Conservation (phyloP, 2,329 filamentous ascomycete species). For the Fonsecaea pugnacius region DNA sequence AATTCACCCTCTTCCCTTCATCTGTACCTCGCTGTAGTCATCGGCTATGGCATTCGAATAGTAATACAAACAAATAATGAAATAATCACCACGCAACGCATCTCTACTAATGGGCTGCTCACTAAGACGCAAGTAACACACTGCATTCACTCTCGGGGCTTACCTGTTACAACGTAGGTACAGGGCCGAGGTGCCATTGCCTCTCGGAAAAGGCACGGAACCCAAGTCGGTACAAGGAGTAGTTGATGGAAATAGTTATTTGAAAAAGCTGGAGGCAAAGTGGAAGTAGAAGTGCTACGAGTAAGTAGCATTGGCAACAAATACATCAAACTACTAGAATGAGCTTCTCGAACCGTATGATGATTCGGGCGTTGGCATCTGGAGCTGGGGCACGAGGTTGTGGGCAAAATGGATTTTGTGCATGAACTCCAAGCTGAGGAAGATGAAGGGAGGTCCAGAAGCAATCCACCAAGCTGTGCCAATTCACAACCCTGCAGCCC, state of each 20-base stretch:
- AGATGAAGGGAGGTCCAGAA: conserved; percentile 19
- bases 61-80: conserved; percentile 21
- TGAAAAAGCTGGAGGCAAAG: conserved; percentile 1
- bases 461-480: conserved; percentile 8
- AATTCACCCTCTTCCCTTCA: neutral
- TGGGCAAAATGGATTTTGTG: conserved; percentile 15
- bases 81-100: conserved; percentile 2
- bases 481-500: conserved; percentile 9
- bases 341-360: neutral
- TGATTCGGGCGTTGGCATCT: neutral
- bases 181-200: conserved; percentile 5
- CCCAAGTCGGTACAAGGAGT: neutral
- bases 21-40: neutral
- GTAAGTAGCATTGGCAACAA: neutral
- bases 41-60: conserved; percentile 12
- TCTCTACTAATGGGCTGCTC: neutral
- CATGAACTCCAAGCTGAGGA: conserved; percentile 11
- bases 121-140: neutral
- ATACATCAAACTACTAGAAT: neutral
- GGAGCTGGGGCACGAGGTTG: conserved; percentile 8
- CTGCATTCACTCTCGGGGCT: neutral
- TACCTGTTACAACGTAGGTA: neutral
- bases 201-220: conserved; percentile 9
- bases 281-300: neutral
- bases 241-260: conserved; percentile 10